phyloP scores from a whole-genome alignment of 148 eudicot species.

The Amaranthus hypochondriacus region DNA sequence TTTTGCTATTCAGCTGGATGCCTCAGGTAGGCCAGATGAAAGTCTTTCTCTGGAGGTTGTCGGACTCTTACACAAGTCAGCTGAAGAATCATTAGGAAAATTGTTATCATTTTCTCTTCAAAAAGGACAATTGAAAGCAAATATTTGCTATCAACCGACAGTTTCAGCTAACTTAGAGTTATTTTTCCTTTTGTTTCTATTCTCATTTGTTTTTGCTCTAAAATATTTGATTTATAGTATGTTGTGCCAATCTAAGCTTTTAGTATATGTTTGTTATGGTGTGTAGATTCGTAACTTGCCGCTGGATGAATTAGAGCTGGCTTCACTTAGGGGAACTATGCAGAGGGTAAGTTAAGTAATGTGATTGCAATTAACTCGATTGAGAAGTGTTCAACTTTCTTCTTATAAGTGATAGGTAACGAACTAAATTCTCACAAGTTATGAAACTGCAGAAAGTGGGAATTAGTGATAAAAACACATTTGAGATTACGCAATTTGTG shows the following conservation, averaged over 20 bases:
- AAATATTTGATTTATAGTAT: neutral
- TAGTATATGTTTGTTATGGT: neutral
- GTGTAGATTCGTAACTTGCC: conserved; percentile 86
- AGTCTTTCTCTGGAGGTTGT: conserved; percentile 69
- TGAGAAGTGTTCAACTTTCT: neutral
- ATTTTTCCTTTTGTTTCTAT: conserved; percentile 13
- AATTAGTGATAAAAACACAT: neutral
- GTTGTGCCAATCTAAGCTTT: conserved; percentile 13
- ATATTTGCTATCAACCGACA: conserved; percentile 62
- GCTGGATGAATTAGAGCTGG: conserved; percentile 96
- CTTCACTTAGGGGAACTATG: conserved; percentile 89
- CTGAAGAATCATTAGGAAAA: conserved; percentile 57
- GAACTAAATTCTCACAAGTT: neutral
- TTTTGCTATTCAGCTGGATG: conserved; percentile 69
- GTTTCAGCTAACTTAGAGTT: conserved; percentile 84
- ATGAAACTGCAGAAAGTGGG: neutral
- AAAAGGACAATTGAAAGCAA: conserved; percentile 87
- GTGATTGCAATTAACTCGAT: neutral
- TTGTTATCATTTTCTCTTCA: conserved; percentile 77
- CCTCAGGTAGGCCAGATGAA: conserved; percentile 94
- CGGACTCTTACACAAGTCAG: conserved; percentile 53
- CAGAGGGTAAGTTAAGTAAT: conserved; percentile 62
- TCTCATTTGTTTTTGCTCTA: neutral
- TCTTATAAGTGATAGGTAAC: neutral
- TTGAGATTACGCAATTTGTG: no score